Base-by-base conservation (phyloP, 140 eudicot genomes). In the Cichorium intybus region DNA sequence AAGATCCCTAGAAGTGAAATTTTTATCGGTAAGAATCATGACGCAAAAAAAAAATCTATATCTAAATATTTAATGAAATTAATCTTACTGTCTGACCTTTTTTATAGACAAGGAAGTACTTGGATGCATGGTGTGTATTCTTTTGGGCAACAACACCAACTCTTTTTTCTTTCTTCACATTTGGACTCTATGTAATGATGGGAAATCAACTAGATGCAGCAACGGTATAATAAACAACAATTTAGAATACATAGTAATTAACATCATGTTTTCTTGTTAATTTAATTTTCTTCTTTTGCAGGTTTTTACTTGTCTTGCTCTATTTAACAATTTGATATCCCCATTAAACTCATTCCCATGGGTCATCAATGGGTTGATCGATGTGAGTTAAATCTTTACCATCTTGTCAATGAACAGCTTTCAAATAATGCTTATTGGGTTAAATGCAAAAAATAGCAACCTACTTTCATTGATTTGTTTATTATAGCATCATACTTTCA, bases 71-170 rank as follows among this genome's bases (percentile, higher is more conserved):
- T 45, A 46, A 62, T 54, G 23, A 10, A 60, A 43, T 67, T 8
- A 18, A 28, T 72, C 41, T 56, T 54, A 43, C 37, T 27, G 12
- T 56, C 12, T 33, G 64, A 55, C 17, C 35, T 43, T 28, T 14
- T 50, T 45, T 72, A 35, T 47, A 92, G 98, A 88, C 95, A 34
- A 80, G 98, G 76, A 92, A 92, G 70, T 92, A 92, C 77, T 70
- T 92, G 81, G 98, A 92, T 77, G 96, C 96, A 7, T 92, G 98
- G 98, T 92, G 98, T 64, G 98, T 92, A 26, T 92, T 92, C 86
- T 92, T 92, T 75, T 92, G 98, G 98, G 98, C 98, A 62, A 88
- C 96, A 21, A 92, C 98, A 50, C 96, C 98, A 20, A 88, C 98
- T 62, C 92, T 92, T 56, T 85, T 87, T 82, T 92, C 98, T 60